phyloP scores from a whole-genome alignment of 139 green algal genomes.

The Ettlia oleoabundans region DNA sequence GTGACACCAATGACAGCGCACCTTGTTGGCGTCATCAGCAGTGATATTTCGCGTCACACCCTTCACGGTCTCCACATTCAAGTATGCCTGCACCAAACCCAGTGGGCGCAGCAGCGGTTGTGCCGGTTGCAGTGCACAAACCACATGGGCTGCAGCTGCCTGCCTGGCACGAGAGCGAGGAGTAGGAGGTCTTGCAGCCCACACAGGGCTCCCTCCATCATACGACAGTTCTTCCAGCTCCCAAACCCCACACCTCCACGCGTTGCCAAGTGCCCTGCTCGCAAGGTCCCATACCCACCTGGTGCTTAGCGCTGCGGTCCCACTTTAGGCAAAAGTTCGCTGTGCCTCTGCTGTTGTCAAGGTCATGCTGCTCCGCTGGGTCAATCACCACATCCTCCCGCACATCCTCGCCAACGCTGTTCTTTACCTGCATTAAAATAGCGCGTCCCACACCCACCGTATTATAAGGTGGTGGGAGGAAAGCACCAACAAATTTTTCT shows the following conservation, averaged over 20 bases:
- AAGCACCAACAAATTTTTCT: too few relatives aligned
- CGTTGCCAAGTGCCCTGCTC: too few relatives aligned
- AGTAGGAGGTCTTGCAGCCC: not conserved
- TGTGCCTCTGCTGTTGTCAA: conserved; percentile 5
- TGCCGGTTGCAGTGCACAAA: not conserved
- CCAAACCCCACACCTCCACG: too few relatives aligned
- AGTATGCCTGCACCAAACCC: conserved; percentile 9
- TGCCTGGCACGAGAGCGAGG: too few relatives aligned
- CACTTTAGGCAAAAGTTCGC: conserved; percentile 25
- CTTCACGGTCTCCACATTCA: conserved; percentile 29
- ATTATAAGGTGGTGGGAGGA: too few relatives aligned
- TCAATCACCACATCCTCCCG: conserved; percentile 25
- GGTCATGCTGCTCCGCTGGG: conserved; percentile 23
- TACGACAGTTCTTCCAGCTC: not conserved
- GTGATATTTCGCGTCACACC: conserved; percentile 22
- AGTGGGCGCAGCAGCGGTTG: not conserved
- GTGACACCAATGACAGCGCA: too few relatives aligned
- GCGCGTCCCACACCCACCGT: too few relatives aligned
- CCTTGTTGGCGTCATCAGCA: conserved; percentile 15
- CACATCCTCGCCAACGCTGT: conserved; percentile 6
- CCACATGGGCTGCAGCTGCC: too few relatives aligned
- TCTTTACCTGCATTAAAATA: conserved; percentile 10
- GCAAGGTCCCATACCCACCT: conserved; percentile 12
- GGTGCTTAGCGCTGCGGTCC: conserved; percentile 20
- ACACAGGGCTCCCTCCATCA: not conserved